Conservation (phyloP, 2,329 filamentous ascomycete species). For the Lecanicillium sp. region DNA sequence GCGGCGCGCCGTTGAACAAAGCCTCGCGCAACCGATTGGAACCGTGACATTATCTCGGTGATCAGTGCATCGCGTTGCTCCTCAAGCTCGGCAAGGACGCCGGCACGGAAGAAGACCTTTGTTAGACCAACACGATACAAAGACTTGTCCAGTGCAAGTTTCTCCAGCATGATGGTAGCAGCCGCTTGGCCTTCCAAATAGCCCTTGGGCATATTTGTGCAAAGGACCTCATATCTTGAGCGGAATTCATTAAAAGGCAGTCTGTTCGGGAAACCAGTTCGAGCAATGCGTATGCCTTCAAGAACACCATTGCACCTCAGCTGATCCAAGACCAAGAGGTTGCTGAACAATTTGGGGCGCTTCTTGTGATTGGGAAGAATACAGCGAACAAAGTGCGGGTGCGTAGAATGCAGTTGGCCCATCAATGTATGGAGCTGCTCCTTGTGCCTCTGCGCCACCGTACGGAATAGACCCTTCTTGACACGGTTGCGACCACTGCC, state of each 20-base stretch:
- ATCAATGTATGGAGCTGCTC: constrained; percentile 97
- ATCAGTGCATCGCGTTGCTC: constrained; percentile 91
- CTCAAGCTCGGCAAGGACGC: constrained; percentile 92
- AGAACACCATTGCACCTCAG: constrained; percentile 97
- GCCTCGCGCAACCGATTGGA: constrained; percentile 86
- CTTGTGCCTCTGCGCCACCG: constrained; percentile 93
- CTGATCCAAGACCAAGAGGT: constrained; percentile 89
- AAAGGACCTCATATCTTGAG: constrained; percentile 92
- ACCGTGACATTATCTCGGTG: constrained; percentile 84
- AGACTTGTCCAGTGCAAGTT: constrained; percentile 74
- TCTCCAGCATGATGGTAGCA: constrained; percentile 80
- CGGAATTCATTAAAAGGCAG: constrained; percentile 90
- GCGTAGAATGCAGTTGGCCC: constrained; percentile 87
- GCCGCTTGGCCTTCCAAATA: constrained; percentile 86
- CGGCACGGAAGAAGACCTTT: constrained; percentile 96
- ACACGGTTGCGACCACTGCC: constrained; percentile 69
- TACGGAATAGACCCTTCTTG: constrained; percentile 95
- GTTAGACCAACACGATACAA: constrained; percentile 91
- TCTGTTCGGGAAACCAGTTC: constrained; percentile 93
- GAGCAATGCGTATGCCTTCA: constrained; percentile 95
- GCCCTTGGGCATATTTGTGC: constrained; percentile 77
- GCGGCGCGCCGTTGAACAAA: constrained; percentile 82
- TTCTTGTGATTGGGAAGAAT: constrained; percentile 99
- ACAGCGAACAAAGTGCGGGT: constrained; percentile 96
- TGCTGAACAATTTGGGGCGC: constrained; percentile 84